Percentiles rank a stretch among this genome's conserved stretches.
These are phyloP conservation scores for Penicillium sp. DNA, from an alignment of 2,329 filamentous ascomycete genomes.

Conservation along the genomic window DNA sequence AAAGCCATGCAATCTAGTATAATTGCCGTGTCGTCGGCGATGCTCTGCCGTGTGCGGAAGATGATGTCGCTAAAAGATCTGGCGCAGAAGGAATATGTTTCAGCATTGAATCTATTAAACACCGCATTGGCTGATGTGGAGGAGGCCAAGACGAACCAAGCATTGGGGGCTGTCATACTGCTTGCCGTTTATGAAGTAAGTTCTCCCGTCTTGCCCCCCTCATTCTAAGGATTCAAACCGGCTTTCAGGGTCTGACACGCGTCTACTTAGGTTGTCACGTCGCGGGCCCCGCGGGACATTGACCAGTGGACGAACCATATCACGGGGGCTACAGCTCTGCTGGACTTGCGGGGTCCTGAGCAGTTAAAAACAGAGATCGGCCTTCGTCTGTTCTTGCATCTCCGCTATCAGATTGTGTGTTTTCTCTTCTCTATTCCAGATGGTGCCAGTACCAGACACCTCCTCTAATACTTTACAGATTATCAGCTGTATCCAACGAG, in stretches of 20 bases:
- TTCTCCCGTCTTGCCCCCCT: background rate
- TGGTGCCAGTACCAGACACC: background rate
- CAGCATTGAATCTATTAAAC: constrained; percentile 56
- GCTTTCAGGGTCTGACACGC: constrained; percentile 1
- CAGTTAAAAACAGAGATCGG: constrained; percentile 52
- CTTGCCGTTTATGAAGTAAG: constrained; percentile 68
- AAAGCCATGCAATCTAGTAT: constrained; percentile 55
- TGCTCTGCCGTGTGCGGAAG: constrained; percentile 61
- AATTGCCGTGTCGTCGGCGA: constrained; percentile 64
- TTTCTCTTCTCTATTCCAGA: background rate
- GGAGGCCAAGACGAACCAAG: constrained; percentile 49
- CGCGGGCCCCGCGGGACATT: constrained; percentile 54
- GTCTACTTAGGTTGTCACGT: constrained; percentile 43
- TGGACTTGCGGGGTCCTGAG: constrained; percentile 52
- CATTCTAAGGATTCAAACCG: background rate
- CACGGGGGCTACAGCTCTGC: constrained; percentile 64
- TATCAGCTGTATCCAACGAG: constrained; percentile 45
- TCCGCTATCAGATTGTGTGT: constrained; percentile 63
- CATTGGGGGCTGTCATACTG: constrained; percentile 62
- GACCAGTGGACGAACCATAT: constrained; percentile 64
- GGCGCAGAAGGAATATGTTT: constrained; percentile 61
- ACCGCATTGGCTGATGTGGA: constrained; percentile 40
- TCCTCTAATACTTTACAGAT: constrained; percentile 36
- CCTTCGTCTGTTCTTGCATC: constrained; percentile 60
- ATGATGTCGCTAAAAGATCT: constrained; percentile 54